Conservation (phyloP, 1,284 basidiomycete genomes). For the Ustilago loliicola region DNA sequence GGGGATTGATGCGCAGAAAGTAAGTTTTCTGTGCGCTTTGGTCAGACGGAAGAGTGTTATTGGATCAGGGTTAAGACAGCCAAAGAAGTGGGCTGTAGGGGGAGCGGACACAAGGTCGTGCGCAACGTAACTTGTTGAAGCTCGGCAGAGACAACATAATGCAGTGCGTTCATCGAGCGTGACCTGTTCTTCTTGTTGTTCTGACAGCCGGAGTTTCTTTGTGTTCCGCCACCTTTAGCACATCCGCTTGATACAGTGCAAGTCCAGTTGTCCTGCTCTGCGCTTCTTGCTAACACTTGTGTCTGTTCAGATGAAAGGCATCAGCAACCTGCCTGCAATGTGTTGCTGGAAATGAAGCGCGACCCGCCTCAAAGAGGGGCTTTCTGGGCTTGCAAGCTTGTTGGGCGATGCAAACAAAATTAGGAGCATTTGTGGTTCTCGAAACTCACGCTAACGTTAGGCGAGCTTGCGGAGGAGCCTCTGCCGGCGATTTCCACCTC, state of each 20-base stretch:
- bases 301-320: no score
- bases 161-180: slow-evolving; percentile 10
- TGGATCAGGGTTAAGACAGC: slow-evolving; percentile 2
- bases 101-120: not conserved
- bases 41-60: not conserved
- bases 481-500: slow-evolving; percentile 7
- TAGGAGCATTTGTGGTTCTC: not conserved
- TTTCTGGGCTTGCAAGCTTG: not conserved
- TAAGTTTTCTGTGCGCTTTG: not conserved
- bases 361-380: not conserved
- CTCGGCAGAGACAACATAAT: slow-evolving; percentile 1
- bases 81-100: slow-evolving; percentile 1
- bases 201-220: slow-evolving; percentile 23
- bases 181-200: not conserved
- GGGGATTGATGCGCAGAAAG: not conserved
- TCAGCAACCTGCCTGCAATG: not conserved
- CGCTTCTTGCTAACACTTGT: no score
- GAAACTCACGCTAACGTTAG: slow-evolving; percentile 18
- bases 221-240: not conserved
- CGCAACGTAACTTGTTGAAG: not conserved
- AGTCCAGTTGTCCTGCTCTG: no score
- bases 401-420: not conserved
- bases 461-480: slow-evolving; percentile 12
- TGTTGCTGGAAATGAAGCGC: not conserved
- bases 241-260: not conserved